Base-by-base conservation (phyloP, 805 yeast species). In the Zygosaccharomyces bisporus region DNA sequence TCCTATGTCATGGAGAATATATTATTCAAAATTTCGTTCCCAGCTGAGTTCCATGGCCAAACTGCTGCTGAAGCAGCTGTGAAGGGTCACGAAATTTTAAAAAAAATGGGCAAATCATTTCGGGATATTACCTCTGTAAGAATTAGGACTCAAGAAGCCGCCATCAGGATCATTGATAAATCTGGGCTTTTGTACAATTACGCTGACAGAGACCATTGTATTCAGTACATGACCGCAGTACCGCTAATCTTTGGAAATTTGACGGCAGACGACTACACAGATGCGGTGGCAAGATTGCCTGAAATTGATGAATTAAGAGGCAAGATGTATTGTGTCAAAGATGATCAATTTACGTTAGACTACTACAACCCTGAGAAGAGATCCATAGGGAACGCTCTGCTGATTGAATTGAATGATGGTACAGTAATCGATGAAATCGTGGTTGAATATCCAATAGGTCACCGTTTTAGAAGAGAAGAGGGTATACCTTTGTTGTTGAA, bases 11-110 rank as follows among this genome's bases (percentile, higher is more conserved):
- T 78, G 83, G 83, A 78, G 60, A 78, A 78, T 54, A 76, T 78
- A 18, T 58, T 78, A 36, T 79, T 78, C 65, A 78, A 78, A 64
- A 78, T 79, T 52, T 77, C 81, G 1, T 78, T 72, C 69, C 83
- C 83, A 12, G 83, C 83, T 29, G 83, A 78, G 58, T 79, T 78
- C 61, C 83, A 78, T 57, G 81, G 82, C 7, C 83, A 78, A 61
- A 77, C 83, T 25, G 83, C 83, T 7, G 82, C 71, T 27, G 83
- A 78, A 56, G 79, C 79, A 17, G 76, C 83, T 24, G 55, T 78
- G 60, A 70, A 67, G 10, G 65, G 73, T 10, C 67, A 74, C 54
- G 49, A 55, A 29, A 52, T 59, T 40, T 61, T 78, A 49, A 52
- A 58, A 34, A 55, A 53, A 4, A 44, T 61, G 34, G 78, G 78